Evolutionary conservation across 2,329 filamentous ascomycete genomes (phyloP).

Genomic region (Arthrobotrys pseudoclavata): DNA sequence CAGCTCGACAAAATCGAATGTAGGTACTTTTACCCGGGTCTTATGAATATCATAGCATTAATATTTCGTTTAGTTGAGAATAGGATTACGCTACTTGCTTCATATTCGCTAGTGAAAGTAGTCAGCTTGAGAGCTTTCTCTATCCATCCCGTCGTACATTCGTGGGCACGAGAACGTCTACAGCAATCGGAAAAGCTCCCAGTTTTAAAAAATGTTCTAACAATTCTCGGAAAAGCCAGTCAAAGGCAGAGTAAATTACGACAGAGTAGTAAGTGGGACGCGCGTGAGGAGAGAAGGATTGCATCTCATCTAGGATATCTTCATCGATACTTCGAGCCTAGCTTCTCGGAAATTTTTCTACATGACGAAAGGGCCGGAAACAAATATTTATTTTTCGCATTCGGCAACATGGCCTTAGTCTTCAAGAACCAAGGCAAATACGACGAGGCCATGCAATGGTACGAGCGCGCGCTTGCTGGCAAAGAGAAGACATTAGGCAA

Average conservation of each 20-base stretch:
- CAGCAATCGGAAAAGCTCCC: neutral
- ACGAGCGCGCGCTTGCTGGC: neutral
- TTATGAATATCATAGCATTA: too few species aligned
- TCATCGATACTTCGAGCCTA: neutral
- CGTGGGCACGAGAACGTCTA: slow-evolving; percentile 57
- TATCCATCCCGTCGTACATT: slow-evolving; percentile 60
- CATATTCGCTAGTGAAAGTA: neutral
- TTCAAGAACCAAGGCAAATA: neutral
- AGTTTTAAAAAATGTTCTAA: neutral
- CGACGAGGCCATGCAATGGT: neutral
- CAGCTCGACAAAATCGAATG: neutral
- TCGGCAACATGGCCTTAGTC: neutral
- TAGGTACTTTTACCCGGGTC: neutral
- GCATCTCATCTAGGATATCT: slow-evolving; percentile 4
- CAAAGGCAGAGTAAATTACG: neutral
- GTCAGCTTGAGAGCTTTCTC: slow-evolving; percentile 13
- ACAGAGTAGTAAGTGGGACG: slow-evolving; percentile 3
- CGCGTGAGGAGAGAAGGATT: neutral
- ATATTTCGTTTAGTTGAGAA: too few species aligned
- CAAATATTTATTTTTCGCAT: neutral
- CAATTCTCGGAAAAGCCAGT: slow-evolving; percentile 4
- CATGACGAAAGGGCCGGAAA: neutral
- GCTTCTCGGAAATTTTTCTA: neutral
- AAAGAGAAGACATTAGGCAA: neutral
- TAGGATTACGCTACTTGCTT: too few species aligned